A percentile compares a stretch with the other conserved stretches of the same genome.
Conservation (phyloP, 2,329 filamentous ascomycete genomes). For the Pezicula carpinea region DNA sequence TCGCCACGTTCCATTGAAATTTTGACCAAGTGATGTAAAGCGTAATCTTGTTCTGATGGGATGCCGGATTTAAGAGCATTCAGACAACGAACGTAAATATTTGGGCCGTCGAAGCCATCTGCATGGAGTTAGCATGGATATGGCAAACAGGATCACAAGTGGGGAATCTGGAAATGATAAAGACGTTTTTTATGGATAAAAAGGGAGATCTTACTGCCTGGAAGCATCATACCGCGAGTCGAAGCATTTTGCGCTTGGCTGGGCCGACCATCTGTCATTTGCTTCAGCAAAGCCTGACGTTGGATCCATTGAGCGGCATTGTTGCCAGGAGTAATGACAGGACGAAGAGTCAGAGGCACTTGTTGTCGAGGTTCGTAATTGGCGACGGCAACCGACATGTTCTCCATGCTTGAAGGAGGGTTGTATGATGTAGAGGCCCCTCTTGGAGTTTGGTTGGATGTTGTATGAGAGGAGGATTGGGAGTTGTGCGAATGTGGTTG, state of each 20-base stretch:
- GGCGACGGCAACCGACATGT: conserved; percentile 55
- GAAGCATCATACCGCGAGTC: conserved; percentile 48
- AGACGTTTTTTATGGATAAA: background rate
- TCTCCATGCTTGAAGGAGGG: conserved; percentile 49
- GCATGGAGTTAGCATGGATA: background rate
- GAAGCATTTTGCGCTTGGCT: conserved; percentile 39
- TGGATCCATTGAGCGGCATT: conserved; percentile 64
- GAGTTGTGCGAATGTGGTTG: conserved; percentile 37
- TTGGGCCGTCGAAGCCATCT: conserved; percentile 67
- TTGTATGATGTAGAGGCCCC: conserved; percentile 41
- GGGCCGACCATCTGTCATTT: conserved; percentile 30
- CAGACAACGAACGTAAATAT: conserved; percentile 87
- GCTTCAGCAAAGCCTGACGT: conserved; percentile 42
- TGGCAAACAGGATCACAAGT: no score
- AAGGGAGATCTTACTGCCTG: conserved; percentile 51
- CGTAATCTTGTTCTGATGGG: conserved; percentile 82
- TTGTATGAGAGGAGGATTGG: conserved; percentile 31
- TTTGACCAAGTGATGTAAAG: conserved; percentile 87
- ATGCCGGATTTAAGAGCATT: conserved; percentile 78
- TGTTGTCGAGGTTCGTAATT: conserved; percentile 64
- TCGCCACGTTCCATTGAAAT: conserved; percentile 93
- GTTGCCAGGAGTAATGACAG: conserved; percentile 71
- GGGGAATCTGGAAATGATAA: conserved; percentile 9
- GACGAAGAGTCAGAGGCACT: conserved; percentile 62
- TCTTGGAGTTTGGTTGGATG: conserved; percentile 24